These are phyloP conservation scores for Kodamaea alishanica DNA, from an alignment of 1,139 yeast genomes.

Conservation along the genomic window DNA sequence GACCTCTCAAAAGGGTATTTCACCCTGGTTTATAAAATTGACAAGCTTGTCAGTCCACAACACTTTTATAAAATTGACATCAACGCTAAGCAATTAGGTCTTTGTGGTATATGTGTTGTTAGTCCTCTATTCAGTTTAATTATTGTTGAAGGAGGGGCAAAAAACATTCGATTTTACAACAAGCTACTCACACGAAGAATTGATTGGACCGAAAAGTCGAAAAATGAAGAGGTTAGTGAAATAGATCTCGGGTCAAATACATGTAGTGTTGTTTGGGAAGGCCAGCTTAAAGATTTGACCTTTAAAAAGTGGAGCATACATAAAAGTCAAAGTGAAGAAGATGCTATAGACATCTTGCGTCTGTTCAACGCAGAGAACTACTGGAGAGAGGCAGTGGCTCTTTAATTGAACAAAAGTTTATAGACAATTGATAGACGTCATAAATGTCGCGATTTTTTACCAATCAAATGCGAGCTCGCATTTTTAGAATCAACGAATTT, in stretches of 20 bases:
- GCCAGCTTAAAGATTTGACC: slow-evolving; percentile 51
- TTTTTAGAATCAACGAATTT: background rate
- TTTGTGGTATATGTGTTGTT: slow-evolving; percentile 54
- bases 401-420: slow-evolving; percentile 1
- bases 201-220: slow-evolving; percentile 58
- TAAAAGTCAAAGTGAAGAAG: slow-evolving; percentile 50
- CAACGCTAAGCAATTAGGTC: slow-evolving; percentile 69
- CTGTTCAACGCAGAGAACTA: slow-evolving; percentile 55
- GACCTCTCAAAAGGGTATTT: slow-evolving; percentile 46
- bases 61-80: slow-evolving; percentile 71
- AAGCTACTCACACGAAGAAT: slow-evolving; percentile 61
- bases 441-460: slow-evolving; percentile 1
- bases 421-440: slow-evolving; percentile 1
- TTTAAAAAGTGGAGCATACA: slow-evolving; percentile 64
- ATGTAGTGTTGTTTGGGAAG: slow-evolving; percentile 71
- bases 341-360: slow-evolving; percentile 47
- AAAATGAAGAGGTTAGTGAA: slow-evolving; percentile 13
- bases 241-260: slow-evolving; percentile 28
- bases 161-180: slow-evolving; percentile 58
- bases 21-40: slow-evolving; percentile 59
- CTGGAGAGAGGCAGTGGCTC: slow-evolving; percentile 50
- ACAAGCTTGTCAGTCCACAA: slow-evolving; percentile 55
- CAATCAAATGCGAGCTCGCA: slow-evolving; percentile 5
- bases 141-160: slow-evolving; percentile 69
- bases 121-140: slow-evolving; percentile 53